phyloP scores from a whole-genome alignment of 371 early-diverging fungal species.

The Smittium culicis region DNA sequence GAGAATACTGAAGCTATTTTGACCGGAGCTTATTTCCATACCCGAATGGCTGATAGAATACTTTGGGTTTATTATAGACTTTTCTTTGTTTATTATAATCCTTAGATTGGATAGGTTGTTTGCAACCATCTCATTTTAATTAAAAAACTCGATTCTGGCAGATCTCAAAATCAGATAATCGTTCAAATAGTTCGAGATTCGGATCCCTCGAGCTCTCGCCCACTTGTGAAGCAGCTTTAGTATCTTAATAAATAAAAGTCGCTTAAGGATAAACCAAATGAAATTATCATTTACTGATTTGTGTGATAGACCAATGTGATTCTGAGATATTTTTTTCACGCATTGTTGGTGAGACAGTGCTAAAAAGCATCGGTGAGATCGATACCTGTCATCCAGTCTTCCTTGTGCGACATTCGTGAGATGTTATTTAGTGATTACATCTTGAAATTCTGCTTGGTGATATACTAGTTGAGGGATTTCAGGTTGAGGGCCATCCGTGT shows the following conservation, averaged over 20 bases:
- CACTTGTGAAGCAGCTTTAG: neutral
- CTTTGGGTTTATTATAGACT: constrained; percentile 15
- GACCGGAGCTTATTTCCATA: neutral
- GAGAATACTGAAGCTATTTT: neutral
- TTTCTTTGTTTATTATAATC: constrained; percentile 13
- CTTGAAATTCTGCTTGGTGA: neutral
- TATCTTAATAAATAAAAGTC: neutral
- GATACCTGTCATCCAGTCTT: neutral
- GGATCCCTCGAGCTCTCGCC: too few species aligned
- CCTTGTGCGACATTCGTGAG: neutral
- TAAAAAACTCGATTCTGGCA: neutral
- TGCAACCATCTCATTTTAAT: neutral
- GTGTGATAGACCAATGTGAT: neutral
- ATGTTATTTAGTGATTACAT: neutral
- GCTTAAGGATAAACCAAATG: neutral
- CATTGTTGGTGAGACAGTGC: neutral
- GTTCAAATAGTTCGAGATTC: neutral
- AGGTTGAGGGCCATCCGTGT: neutral
- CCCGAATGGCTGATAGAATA: neutral
- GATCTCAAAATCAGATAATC: constrained; percentile 4
- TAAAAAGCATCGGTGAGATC: neutral
- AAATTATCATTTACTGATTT: neutral
- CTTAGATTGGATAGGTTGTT: neutral
- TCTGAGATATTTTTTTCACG: constrained; percentile 2
- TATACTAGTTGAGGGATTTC: neutral